Evolutionary conservation across 139 green algal genomes (phyloP).

Genomic region (Micractinium conductrix): DNA sequence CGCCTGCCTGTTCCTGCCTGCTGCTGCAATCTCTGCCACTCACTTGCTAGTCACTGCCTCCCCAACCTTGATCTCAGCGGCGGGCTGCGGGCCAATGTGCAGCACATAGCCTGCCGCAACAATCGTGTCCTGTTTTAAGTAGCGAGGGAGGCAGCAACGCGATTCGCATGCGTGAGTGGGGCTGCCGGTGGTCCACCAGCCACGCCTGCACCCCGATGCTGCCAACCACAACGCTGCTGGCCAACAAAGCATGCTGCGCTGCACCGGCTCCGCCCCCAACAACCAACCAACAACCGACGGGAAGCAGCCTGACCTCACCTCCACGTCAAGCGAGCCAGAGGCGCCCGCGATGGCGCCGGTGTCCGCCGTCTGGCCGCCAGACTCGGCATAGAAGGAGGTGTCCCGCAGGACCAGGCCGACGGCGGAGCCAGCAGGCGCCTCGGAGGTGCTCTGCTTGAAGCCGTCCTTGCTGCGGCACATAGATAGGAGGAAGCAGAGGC

Average conservation of each 20-base stretch:
- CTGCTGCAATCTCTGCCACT: no score
- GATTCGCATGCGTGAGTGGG: no score
- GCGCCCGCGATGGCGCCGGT: constrained; percentile 62
- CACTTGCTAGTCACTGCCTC: constrained; percentile 66
- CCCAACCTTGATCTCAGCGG: constrained; percentile 66
- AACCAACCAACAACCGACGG: no score
- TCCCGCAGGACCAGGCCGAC: constrained; percentile 91
- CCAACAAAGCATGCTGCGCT: no score
- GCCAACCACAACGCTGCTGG: no score
- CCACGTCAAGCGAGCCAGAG: constrained; percentile 40
- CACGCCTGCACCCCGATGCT: no score
- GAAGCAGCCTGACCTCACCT: no score
- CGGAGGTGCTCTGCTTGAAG: constrained; percentile 79
- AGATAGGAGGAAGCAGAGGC: neutral
- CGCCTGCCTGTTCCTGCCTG: no score
- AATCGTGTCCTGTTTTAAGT: constrained; percentile 51
- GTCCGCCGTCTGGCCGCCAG: constrained; percentile 89
- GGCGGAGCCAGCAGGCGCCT: constrained; percentile 44
- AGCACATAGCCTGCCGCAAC: constrained; percentile 97
- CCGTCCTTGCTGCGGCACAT: constrained; percentile 43
- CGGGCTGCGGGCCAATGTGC: constrained; percentile 70
- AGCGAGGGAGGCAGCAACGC: no score
- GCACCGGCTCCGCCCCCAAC: no score
- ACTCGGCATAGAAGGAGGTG: constrained; percentile 96
- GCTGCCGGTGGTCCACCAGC: no score